These are phyloP conservation scores for Bathelium albidoporum DNA, from an alignment of 495 filamentous ascomycete species.

Conservation along the genomic window DNA sequence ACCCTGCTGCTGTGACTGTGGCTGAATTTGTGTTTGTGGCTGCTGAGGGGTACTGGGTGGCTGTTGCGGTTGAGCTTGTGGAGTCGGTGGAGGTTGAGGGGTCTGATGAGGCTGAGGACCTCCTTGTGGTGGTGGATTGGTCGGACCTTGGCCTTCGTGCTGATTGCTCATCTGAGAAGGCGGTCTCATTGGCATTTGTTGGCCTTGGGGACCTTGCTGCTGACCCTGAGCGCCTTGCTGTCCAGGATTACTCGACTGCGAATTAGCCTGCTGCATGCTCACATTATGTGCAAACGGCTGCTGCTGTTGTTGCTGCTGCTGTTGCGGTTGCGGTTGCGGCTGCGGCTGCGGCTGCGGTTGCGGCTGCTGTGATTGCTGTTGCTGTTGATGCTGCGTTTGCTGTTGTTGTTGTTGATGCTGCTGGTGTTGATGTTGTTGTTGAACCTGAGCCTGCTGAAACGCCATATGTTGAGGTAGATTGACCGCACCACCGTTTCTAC, in stretches of 20 bases:
- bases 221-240: neutral
- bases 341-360: constrained; percentile 15
- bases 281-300: constrained; percentile 8
- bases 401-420: neutral
- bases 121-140: neutral
- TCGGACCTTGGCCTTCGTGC: neutral
- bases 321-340: constrained; percentile 22
- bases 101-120: constrained; percentile 4
- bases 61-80: constrained; percentile 29
- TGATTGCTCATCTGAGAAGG: neutral
- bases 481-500: neutral
- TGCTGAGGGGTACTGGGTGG: constrained; percentile 22
- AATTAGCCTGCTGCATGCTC: constrained; percentile 5
- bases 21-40: constrained; percentile 7
- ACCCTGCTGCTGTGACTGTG: constrained; percentile 18
- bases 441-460: constrained; percentile 21
- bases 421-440: constrained; percentile 9
- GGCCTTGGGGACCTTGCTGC: neutral
- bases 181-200: constrained; percentile 33
- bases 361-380: constrained; percentile 21
- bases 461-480: neutral
- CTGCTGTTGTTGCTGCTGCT: constrained; percentile 31
- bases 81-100: constrained; percentile 24
- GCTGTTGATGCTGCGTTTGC: neutral
- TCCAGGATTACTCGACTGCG: constrained; percentile 7